A percentile compares a stretch with the other conserved stretches of the same genome.
phyloP scores from a whole-genome alignment of 2,329 filamentous ascomycete species.

The Didymella lethalis region DNA sequence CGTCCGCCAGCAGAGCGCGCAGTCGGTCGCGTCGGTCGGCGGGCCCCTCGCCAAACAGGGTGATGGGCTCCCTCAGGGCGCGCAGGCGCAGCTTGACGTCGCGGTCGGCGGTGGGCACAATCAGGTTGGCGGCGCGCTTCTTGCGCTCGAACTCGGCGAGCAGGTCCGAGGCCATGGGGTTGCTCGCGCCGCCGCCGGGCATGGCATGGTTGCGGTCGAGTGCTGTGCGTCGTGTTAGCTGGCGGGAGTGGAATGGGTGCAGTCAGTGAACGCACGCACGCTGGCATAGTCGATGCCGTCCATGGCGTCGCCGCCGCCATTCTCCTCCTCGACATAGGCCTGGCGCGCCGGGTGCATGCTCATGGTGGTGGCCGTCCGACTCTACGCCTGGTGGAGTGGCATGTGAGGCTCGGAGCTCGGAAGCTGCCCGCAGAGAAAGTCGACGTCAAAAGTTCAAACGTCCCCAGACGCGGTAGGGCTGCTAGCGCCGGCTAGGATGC shows the following conservation, averaged over 20 bases:
- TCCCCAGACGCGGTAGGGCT: slow-evolving; percentile 39
- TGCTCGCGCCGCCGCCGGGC: slow-evolving; percentile 70
- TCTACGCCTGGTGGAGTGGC: too few relatives aligned
- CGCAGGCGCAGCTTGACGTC: slow-evolving; percentile 77
- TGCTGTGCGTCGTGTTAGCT: slow-evolving; percentile 47
- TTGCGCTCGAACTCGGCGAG: slow-evolving; percentile 91
- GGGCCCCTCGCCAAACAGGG: slow-evolving; percentile 89
- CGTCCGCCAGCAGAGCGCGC: slow-evolving; percentile 78
- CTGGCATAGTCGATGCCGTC: slow-evolving; percentile 67
- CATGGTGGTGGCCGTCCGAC: slow-evolving; percentile 39
- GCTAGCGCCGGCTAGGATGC: slow-evolving; percentile 32
- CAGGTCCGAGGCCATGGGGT: slow-evolving; percentile 85
- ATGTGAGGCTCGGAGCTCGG: too few relatives aligned
- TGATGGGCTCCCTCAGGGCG: slow-evolving; percentile 91
- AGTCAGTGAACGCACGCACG: slow-evolving; percentile 62
- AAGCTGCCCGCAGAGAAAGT: slow-evolving; percentile 29
- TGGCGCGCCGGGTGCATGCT: slow-evolving; percentile 86
- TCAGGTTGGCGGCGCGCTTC: slow-evolving; percentile 83
- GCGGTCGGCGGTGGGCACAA: slow-evolving; percentile 92
- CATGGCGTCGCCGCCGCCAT: slow-evolving; percentile 66
- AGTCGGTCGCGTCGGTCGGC: slow-evolving; percentile 86
- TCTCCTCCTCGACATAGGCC: slow-evolving; percentile 90
- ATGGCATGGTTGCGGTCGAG: slow-evolving; percentile 87
- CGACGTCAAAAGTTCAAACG: too few relatives aligned
- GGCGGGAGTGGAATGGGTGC: too few relatives aligned